phyloP scores from a whole-genome alignment of 768 basidiomycete species.

The Mycena haematopus region DNA sequence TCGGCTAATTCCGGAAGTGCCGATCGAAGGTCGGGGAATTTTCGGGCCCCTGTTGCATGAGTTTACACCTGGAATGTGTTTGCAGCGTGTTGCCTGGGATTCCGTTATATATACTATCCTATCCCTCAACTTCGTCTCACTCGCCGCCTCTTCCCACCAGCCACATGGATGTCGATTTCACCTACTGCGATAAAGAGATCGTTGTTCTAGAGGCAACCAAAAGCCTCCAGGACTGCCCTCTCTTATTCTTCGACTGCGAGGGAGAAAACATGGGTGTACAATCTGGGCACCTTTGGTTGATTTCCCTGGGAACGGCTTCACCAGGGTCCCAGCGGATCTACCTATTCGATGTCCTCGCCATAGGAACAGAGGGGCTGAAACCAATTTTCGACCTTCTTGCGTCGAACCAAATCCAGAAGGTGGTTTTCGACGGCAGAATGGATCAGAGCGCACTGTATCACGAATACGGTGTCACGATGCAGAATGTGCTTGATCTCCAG shows the following conservation, averaged over 20 bases:
- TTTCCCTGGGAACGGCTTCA: background rate
- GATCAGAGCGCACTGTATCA: constrained; percentile 22
- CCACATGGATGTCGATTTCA: constrained; percentile 4
- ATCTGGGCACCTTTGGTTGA: constrained; percentile 4
- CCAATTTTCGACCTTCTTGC: constrained; percentile 17
- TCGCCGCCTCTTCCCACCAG: constrained; percentile 1
- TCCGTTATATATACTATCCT: constrained; percentile 1
- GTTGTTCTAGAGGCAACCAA: background rate
- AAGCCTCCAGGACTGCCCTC: background rate
- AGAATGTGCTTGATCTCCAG: constrained; percentile 21
- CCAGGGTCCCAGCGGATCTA: background rate
- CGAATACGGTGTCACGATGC: constrained; percentile 4
- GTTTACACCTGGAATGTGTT: background rate
- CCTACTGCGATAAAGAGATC: background rate
- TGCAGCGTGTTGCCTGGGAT: background rate
- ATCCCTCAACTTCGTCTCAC: background rate
- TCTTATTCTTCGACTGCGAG: constrained; percentile 19
- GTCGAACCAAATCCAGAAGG: constrained; percentile 5
- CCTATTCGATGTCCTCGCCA: constrained; percentile 7
- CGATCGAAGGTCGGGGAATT: too few relatives aligned
- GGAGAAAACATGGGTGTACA: constrained; percentile 3
- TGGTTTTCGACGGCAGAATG: constrained; percentile 22
- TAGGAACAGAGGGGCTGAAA: background rate
- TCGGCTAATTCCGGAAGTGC: too few relatives aligned
- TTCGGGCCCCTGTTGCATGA: background rate